Conservation (phyloP, 805 yeast species). For the Suhomyces emberorum region DNA sequence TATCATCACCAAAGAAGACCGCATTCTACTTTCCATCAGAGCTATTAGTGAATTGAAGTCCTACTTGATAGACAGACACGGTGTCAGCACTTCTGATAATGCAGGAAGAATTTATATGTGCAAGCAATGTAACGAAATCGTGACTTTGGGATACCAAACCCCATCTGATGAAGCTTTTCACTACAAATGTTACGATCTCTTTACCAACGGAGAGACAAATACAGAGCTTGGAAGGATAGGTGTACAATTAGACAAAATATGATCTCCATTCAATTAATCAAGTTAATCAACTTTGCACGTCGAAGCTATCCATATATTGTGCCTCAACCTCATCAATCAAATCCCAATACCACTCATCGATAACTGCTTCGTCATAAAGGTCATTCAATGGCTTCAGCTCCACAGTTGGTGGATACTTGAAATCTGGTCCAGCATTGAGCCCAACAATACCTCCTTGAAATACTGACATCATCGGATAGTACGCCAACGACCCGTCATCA, state of each 20-base stretch:
- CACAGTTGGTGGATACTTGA: conserved; percentile 43
- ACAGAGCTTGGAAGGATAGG: conserved; percentile 1
- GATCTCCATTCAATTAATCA: too few species aligned
- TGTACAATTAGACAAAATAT: background rate
- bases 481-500: conserved; percentile 87
- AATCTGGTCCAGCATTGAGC: conserved; percentile 65
- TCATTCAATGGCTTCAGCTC: conserved; percentile 51
- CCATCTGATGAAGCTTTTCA: conserved; percentile 39
- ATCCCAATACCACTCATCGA: conserved; percentile 83
- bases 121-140: conserved; percentile 48
- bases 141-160: conserved; percentile 50
- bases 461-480: conserved; percentile 85
- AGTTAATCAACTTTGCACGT: too few species aligned
- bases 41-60: conserved; percentile 47
- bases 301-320: conserved; percentile 47
- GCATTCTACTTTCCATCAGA: conserved; percentile 38
- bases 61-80: conserved; percentile 44
- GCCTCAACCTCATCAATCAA: conserved; percentile 79
- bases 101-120: conserved; percentile 45
- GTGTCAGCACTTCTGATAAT: conserved; percentile 15
- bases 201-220: background rate
- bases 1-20: conserved; percentile 25
- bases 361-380: conserved; percentile 64
- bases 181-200: conserved; percentile 43
- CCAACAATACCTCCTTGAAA: conserved; percentile 75